Conservation (phyloP, 768 basidiomycete genomes). For the Porpolomopsis calyptriformis region DNA sequence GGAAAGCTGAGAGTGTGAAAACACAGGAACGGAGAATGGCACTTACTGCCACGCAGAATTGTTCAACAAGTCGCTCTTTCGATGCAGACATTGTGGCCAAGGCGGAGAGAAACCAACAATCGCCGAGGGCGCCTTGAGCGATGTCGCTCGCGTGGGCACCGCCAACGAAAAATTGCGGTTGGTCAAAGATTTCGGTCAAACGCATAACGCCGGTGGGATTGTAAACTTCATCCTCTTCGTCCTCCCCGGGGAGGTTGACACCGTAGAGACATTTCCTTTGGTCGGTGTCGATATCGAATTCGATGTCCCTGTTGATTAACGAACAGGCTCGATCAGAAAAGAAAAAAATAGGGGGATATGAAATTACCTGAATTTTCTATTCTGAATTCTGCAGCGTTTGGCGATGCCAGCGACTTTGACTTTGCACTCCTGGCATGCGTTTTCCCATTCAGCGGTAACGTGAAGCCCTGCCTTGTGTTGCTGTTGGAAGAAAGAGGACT, state of each 20-base stretch:
- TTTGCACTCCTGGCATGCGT: constrained; percentile 36
- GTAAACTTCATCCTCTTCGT: constrained; percentile 7
- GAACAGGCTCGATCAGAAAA: background rate
- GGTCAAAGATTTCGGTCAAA: constrained; percentile 41
- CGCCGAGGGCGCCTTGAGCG: constrained; percentile 38
- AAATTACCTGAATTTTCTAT: constrained; percentile 40
- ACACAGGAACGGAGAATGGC: background rate
- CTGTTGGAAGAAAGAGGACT: background rate
- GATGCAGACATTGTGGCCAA: constrained; percentile 38
- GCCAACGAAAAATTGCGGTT: constrained; percentile 39
- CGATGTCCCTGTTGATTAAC: constrained; percentile 34
- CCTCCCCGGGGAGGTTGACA: constrained; percentile 13
- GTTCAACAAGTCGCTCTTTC: constrained; percentile 33
- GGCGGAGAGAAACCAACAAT: constrained; percentile 47
- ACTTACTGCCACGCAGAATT: constrained; percentile 40
- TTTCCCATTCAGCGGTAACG: constrained; percentile 35
- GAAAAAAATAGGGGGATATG: background rate
- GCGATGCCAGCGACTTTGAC: constrained; percentile 35
- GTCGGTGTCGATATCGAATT: constrained; percentile 43
- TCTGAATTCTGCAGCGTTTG: constrained; percentile 34
- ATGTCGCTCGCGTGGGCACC: constrained; percentile 35
- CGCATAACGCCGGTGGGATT: constrained; percentile 33
- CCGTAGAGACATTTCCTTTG: constrained; percentile 29
- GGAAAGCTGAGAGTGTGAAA: background rate
- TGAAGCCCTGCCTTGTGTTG: constrained; percentile 22